Conservation (phyloP, 768 basidiomycete genomes). For the Boletus pseudopeckii region DNA sequence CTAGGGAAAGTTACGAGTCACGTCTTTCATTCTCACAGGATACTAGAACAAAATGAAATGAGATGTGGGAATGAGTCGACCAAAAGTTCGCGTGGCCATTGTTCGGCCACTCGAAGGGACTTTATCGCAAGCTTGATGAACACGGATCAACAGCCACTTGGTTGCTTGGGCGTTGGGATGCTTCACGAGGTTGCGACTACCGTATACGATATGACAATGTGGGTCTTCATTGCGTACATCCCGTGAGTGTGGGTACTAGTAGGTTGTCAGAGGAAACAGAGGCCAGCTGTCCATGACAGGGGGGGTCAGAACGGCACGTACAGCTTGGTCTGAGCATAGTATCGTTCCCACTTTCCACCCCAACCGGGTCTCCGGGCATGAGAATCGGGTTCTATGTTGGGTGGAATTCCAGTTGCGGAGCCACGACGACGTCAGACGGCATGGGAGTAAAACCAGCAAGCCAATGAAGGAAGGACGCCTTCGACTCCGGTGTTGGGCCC, state of each 20-base stretch:
- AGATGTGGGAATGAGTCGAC: not conserved
- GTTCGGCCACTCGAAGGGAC: not conserved
- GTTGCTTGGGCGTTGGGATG: not conserved
- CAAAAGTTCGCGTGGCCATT: not conserved
- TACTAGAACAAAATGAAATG: not conserved
- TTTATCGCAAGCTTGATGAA: not conserved
- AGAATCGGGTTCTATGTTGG: not conserved
- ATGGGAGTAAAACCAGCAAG: too few species aligned
- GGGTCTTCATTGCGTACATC: not conserved
- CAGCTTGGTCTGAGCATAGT: too few species aligned
- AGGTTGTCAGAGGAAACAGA: not conserved
- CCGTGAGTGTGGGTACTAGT: not conserved
- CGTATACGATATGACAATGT: too few species aligned
- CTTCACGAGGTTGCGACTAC: not conserved
- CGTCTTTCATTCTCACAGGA: not conserved
- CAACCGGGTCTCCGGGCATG: not conserved
- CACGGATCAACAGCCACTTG: not conserved
- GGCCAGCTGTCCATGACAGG: not conserved
- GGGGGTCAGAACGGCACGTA: too few species aligned
- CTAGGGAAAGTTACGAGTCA: not conserved
- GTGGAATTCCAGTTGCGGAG: too few species aligned
- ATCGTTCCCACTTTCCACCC: not conserved
- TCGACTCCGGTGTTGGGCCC: not conserved
- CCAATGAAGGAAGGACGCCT: too few species aligned
- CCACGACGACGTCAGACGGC: too few species aligned